Conservation (phyloP, 2,329 filamentous ascomycete genomes). For the Exophiala lecanii-corni region DNA sequence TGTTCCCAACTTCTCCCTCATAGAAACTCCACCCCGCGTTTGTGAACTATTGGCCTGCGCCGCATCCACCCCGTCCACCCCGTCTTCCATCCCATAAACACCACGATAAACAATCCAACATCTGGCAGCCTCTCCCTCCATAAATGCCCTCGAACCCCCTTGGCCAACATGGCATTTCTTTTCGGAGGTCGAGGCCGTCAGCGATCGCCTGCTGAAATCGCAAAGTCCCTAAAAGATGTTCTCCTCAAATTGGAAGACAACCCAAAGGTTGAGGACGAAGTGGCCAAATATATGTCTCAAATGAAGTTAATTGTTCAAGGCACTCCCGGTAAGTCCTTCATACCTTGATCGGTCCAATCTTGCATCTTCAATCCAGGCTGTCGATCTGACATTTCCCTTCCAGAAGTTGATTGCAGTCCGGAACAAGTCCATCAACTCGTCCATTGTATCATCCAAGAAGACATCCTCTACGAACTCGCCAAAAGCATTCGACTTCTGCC, state of each 20-base stretch:
- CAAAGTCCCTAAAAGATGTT: conserved; percentile 59
- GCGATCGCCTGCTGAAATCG: conserved; percentile 59
- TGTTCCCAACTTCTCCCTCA: no score
- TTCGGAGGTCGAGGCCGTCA: conserved; percentile 57
- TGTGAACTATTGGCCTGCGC: no score
- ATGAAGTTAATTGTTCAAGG: conserved; percentile 94
- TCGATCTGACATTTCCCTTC: conserved; percentile 4
- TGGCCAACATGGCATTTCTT: conserved; percentile 60
- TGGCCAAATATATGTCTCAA: conserved; percentile 72
- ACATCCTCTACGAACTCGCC: conserved; percentile 79
- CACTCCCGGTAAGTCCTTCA: conserved; percentile 69
- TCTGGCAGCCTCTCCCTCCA: not conserved
- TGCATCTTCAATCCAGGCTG: conserved; percentile 15
- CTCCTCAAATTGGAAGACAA: conserved; percentile 56
- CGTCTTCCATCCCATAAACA: no score
- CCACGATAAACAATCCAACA: no score
- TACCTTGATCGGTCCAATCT: conserved; percentile 3
- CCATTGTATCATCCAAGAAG: conserved; percentile 78
- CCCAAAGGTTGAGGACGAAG: conserved; percentile 20
- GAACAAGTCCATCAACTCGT: conserved; percentile 87
- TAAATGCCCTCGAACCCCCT: not conserved
- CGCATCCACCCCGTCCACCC: no score
- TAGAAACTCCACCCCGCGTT: no score
- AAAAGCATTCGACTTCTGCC: conserved; percentile 77
- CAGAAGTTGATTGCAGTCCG: conserved; percentile 79